Evolutionary conservation across 345 rosid genomes (phyloP), one percentile per base, ranked within the genome.

Genomic region (Pugionium cornutum): DNA sequence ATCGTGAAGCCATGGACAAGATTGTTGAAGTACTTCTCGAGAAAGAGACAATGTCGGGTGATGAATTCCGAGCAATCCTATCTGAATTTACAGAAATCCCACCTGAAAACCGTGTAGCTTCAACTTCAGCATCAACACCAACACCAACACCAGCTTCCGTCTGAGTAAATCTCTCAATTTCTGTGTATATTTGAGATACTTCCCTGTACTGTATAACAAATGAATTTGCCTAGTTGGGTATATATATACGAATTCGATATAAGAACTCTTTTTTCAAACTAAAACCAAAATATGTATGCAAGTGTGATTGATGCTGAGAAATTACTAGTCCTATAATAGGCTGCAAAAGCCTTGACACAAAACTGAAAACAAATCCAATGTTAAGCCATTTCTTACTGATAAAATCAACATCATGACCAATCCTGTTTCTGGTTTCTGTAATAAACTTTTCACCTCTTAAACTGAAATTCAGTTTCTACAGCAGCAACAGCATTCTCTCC

Each of bases 1-100:
- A 92, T 79, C 91, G 98, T 0, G 98, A 92, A 79, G 98, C 98
- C 9, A 86, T 92, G 30, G 97, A 92, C 83, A 92, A 92, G 82
- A 86, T 92, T 4, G 97, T 89, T 10, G 98, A 92, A 73, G 89
- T 92, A 54, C 85, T 92, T 7, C 79, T 89, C 0, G 96, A 92
- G 85, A 92, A 87, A 64, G 98, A 92, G 72, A 89, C 97, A 0
- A 87, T 89, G 82, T 48, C 78, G 0, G 97, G 97, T 1, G 96
- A 92, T 45, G 98, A 92, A 80, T 92, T 89, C 85, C 76, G 98
- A 33, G 94, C 96, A 48, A 84, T 92, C 68, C 84, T 92, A 10
- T 86, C 98, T 1, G 94, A 89, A 52, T 92, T 92, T 67, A 85
- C 79, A 1, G 98, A 92, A 64, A 89, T 92, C 52, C 98, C 98